Evolutionary conservation across 2,329 filamentous ascomycete species (phyloP).

Genomic region (Colletotrichum tofieldiae): DNA sequence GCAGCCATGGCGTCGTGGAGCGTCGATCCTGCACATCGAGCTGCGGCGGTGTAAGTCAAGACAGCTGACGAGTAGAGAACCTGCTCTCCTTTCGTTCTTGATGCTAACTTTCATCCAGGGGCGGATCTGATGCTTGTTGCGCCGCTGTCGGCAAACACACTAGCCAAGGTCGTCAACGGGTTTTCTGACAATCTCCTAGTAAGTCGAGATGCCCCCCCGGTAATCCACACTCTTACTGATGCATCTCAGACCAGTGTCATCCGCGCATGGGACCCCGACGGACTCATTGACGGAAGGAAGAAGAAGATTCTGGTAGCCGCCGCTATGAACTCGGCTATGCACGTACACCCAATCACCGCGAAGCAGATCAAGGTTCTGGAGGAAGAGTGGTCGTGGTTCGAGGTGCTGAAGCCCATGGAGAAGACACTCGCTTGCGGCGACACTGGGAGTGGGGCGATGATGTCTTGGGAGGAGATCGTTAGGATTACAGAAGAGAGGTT

Average conservation of each 20-base stretch:
- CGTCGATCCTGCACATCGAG: conserved; percentile 92
- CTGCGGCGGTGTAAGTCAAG: conserved; percentile 70
- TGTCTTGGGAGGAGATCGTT: conserved; percentile 84
- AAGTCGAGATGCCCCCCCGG: conserved; percentile 47
- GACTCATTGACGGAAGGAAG: conserved; percentile 69
- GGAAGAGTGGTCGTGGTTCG: conserved; percentile 84
- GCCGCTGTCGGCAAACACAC: conserved; percentile 85
- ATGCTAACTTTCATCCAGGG: conserved; percentile 61
- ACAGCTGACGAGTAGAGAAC: too few relatives aligned
- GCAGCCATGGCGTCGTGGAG: conserved; percentile 82
- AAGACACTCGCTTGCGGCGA: conserved; percentile 91
- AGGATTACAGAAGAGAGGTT: conserved; percentile 71
- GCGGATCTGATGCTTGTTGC: conserved; percentile 85
- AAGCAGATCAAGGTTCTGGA: conserved; percentile 79
- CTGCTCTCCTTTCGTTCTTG: not conserved
- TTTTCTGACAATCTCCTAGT: conserved; percentile 82
- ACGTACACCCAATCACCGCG: conserved; percentile 85
- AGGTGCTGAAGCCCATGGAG: conserved; percentile 80
- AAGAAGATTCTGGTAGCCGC: conserved; percentile 83
- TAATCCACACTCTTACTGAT: not conserved
- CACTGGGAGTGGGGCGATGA: conserved; percentile 86
- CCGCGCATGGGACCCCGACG: conserved; percentile 89
- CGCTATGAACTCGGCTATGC: conserved; percentile 94
- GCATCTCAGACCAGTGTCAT: conserved; percentile 69
- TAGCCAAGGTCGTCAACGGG: conserved; percentile 87